phyloP scores from a whole-genome alignment of 192 early-diverging fungal species.

The Linnemannia schmuckeri region DNA sequence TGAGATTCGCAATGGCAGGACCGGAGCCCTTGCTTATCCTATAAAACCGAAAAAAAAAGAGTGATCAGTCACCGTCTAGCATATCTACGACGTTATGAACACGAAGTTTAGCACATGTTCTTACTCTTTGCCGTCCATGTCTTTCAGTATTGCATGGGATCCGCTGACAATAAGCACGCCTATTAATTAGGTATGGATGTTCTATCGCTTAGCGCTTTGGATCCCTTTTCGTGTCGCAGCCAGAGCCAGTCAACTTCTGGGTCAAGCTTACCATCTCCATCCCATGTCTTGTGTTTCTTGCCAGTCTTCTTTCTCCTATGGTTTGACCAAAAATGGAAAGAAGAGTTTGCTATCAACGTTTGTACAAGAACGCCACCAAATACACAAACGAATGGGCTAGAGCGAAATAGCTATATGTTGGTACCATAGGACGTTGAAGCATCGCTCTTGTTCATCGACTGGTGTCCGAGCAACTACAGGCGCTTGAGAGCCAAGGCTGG shows the following conservation, averaged over 20 bases:
- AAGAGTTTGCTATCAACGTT: neutral
- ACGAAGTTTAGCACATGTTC: neutral
- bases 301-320: conserved; percentile 38
- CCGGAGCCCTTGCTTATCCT: conserved; percentile 34
- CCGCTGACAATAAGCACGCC: conserved; percentile 40
- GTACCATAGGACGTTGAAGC: conserved; percentile 43
- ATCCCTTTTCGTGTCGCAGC: neutral
- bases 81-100: too few relatives aligned
- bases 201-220: neutral
- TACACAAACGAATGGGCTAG: neutral
- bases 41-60: neutral
- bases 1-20: neutral
- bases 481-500: neutral
- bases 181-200: neutral
- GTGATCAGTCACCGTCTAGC: too few relatives aligned
- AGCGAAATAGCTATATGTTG: neutral
- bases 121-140: conserved; percentile 53
- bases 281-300: conserved; percentile 61
- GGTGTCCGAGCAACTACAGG: neutral
- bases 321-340: neutral
- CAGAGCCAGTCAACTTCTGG: neutral
- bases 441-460: conserved; percentile 6
- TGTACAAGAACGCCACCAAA: neutral
- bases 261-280: conserved; percentile 50
- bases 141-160: conserved; percentile 19